Evolutionary conservation across 495 filamentous ascomycete genomes (phyloP).

Genomic region (Lepidopterella palustris): DNA sequence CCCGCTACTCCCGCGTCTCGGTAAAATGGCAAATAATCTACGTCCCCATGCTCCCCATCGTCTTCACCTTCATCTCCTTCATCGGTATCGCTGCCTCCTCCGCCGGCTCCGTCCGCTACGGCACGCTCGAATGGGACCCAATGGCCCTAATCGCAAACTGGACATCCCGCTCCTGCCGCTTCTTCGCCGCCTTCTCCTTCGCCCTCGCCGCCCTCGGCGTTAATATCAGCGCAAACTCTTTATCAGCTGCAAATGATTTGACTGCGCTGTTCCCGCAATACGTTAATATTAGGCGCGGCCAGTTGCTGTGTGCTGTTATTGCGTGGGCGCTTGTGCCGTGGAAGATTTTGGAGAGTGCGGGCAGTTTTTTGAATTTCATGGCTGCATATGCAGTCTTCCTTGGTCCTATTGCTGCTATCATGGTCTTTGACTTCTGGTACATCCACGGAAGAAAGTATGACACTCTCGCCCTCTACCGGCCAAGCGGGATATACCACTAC

Average conservation of each 20-base stretch:
- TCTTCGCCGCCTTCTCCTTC: conserved; percentile 51
- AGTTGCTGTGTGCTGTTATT: conserved; percentile 47
- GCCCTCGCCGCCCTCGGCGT: conserved; percentile 51
- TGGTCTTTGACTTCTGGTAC: conserved; percentile 63
- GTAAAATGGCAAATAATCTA: conserved; percentile 50
- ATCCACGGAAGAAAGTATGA: conserved; percentile 57
- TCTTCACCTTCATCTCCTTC: conserved; percentile 46
- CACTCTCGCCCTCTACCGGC: conserved; percentile 51
- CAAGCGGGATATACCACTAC: conserved; percentile 50
- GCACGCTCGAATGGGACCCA: conserved; percentile 51
- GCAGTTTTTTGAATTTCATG: conserved; percentile 55
- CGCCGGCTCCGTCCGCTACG: conserved; percentile 39
- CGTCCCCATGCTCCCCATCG: conserved; percentile 51
- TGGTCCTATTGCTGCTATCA: conserved; percentile 60
- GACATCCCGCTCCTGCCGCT: conserved; percentile 49
- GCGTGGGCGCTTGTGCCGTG: conserved; percentile 55
- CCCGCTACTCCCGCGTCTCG: conserved; percentile 47
- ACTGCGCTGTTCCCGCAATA: conserved; percentile 52
- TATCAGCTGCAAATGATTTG: conserved; percentile 55
- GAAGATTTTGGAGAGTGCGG: conserved; percentile 55
- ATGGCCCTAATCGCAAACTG: conserved; percentile 47
- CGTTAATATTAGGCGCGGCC: conserved; percentile 53
- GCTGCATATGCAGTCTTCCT: conserved; percentile 55
- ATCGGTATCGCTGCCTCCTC: conserved; percentile 35
- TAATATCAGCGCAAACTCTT: conserved; percentile 54